phyloP scores from a whole-genome alignment of 2,329 filamentous ascomycete genomes.

The Annulohypoxylon truncatum region DNA sequence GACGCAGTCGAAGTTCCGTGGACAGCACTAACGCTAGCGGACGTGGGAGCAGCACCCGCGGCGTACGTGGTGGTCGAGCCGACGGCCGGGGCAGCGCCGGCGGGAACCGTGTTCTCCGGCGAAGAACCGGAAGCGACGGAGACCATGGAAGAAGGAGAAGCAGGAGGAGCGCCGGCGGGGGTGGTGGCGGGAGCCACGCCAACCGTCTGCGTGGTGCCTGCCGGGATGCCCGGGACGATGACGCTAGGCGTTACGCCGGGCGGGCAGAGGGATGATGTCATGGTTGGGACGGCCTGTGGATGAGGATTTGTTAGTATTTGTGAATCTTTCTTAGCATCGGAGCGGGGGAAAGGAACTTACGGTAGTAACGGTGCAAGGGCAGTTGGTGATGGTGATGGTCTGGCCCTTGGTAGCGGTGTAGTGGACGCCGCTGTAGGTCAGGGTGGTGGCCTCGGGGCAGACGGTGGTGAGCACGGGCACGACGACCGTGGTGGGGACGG shows the following conservation, averaged over 20 bases:
- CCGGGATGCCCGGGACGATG: conserved; percentile 19
- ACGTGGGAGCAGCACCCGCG: neutral
- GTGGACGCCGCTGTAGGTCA: conserved; percentile 62
- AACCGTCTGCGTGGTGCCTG: conserved; percentile 6
- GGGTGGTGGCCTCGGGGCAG: conserved; percentile 61
- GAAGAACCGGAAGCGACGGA: neutral
- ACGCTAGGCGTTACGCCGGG: conserved; percentile 36
- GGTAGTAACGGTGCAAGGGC: conserved; percentile 60
- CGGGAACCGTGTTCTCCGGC: neutral
- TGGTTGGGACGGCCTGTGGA: conserved; percentile 32
- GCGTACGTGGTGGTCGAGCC: neutral
- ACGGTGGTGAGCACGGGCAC: conserved; percentile 45
- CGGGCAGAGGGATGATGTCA: conserved; percentile 42
- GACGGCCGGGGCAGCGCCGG: conserved; percentile 5
- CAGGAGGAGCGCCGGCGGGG: too few species aligned
- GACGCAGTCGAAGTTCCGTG: neutral
- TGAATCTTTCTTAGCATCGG: neutral
- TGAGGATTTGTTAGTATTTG: neutral
- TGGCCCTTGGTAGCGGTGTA: conserved; percentile 67
- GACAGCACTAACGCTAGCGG: conserved; percentile 9
- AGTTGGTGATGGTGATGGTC: conserved; percentile 66
- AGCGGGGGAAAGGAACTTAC: conserved; percentile 40
- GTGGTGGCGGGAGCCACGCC: too few species aligned
- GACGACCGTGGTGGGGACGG: conserved; percentile 43
- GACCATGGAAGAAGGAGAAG: too few species aligned